Base-by-base conservation (phyloP, 768 basidiomycete genomes). In the Boletus pseudo-olivaceus region DNA sequence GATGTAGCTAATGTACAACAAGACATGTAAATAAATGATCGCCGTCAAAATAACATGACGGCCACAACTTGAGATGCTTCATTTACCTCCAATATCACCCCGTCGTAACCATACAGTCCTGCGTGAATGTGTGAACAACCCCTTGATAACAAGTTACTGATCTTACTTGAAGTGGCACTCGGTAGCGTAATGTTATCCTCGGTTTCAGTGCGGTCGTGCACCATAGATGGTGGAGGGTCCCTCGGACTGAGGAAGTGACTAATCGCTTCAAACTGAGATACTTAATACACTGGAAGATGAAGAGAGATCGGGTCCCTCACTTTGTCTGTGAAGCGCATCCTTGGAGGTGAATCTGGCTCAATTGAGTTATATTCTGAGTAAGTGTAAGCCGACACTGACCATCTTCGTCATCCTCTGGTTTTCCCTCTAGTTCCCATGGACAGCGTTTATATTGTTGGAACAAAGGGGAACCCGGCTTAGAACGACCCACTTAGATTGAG, bases 391-490 rank as follows among this genome's bases (percentile, higher is more conserved):
- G 17, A 42, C 40, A 61, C 65, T 58, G 56, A 88, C 89, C 87
- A 65, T 91, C 88, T 74, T 91, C 88, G 53, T 90, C 88, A 52
- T 90, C 89, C 69, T 91, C 89, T 26, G 88, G 88, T 47, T 72
- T 74, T 4, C 85, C 87, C 67, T 90, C 86, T 35, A 97, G 80
- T 65, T 88, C 84, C 93, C 93, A 97, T 39, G 85, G 88, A 69
- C 93, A 96, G 34, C 93, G 85, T 64, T 93, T 91, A 67, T 95
- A 93, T 12, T 87, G 78, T 66, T 97, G 93, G 64, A 97, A 97
- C 23, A 93, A 72, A 5, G 93, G 85, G 1, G 93, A 86, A 7
- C 93, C 93, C 30, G 90, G 88, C 93, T 96, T 26, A 23, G 4
- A 29, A 49, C 14, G 49, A 14, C 23, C 32, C 19, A 27, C 55